phyloP scores from a whole-genome alignment of 192 early-diverging fungal species.

The Chytriomyces sp. region DNA sequence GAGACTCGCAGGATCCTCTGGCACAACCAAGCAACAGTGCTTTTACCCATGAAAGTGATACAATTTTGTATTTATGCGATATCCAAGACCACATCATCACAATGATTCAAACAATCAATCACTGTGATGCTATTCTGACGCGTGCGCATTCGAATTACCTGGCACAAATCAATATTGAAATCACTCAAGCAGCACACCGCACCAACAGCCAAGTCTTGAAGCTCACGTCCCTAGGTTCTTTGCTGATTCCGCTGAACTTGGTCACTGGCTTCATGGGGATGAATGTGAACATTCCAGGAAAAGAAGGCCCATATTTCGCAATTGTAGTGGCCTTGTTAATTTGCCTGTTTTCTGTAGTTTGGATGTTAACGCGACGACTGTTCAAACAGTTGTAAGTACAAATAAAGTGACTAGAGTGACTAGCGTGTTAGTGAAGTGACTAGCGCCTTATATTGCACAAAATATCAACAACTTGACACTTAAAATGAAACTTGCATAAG shows the following conservation, averaged over 20 bases:
- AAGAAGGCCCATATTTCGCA: slow-evolving; percentile 50
- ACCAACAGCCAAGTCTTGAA: slow-evolving; percentile 88
- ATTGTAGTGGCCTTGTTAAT: slow-evolving; percentile 39
- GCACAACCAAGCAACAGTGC: too few relatives aligned
- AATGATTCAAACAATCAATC: slow-evolving; percentile 64
- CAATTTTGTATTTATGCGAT: slow-evolving; percentile 60
- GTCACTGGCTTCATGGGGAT: slow-evolving; percentile 66
- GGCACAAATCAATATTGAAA: slow-evolving; percentile 75
- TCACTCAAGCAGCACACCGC: slow-evolving; percentile 68
- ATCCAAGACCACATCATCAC: slow-evolving; percentile 75
- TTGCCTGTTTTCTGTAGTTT: slow-evolving; percentile 8
- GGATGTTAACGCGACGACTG: too few relatives aligned
- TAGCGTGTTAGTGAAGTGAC: too few relatives aligned
- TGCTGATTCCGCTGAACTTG: slow-evolving; percentile 89
- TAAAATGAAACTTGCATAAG: too few relatives aligned
- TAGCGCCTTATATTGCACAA: too few relatives aligned
- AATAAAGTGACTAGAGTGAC: too few relatives aligned
- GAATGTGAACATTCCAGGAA: slow-evolving; percentile 55
- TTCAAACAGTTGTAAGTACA: too few relatives aligned
- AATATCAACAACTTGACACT: too few relatives aligned
- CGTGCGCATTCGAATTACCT: slow-evolving; percentile 80
- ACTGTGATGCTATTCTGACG: slow-evolving; percentile 78
- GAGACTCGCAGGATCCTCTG: too few relatives aligned
- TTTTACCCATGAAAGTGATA: slow-evolving; percentile 47
- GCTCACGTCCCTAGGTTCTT: slow-evolving; percentile 83